Conservation (phyloP, 2,329 filamentous ascomycete species). For the Blastomyces emzantsi region DNA sequence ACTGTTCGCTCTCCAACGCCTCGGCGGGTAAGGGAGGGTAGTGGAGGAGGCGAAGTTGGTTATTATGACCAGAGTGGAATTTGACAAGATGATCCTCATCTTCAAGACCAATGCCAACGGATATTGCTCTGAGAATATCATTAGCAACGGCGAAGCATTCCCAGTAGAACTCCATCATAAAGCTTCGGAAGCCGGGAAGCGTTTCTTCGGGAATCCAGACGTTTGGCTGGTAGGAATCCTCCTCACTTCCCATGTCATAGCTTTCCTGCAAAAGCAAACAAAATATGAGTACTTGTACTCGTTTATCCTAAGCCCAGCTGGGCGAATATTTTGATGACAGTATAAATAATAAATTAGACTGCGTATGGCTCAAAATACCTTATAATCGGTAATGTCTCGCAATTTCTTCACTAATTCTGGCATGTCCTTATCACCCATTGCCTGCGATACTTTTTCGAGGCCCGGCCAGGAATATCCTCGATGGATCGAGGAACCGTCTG, state of each 20-base stretch:
- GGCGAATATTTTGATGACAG: background rate
- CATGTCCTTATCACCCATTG: conserved; percentile 34
- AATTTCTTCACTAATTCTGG: conserved; percentile 36
- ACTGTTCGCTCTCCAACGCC: conserved; percentile 35
- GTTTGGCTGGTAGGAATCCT: conserved; percentile 40
- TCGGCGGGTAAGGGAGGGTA: conserved; percentile 44
- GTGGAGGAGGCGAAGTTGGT: conserved; percentile 53
- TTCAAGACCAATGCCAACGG: conserved; percentile 40
- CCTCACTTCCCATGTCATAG: conserved; percentile 45
- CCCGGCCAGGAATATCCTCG: conserved; percentile 50
- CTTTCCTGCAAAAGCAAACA: conserved; percentile 35
- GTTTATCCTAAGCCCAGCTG: background rate
- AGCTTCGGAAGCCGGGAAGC: conserved; percentile 40
- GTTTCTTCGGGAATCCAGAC: conserved; percentile 41
- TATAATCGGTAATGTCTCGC: conserved; percentile 43
- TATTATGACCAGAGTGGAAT: conserved; percentile 48
- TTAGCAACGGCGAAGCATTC: conserved; percentile 36
- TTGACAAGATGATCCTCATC: conserved; percentile 38
- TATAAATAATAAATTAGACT: background rate
- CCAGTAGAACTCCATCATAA: conserved; percentile 45
- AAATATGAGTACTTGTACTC: conserved; percentile 4
- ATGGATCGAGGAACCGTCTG: conserved; percentile 42
- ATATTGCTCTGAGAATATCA: conserved; percentile 40
- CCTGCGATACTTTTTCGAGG: conserved; percentile 46
- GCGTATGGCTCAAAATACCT: conserved; percentile 30